Evolutionary conservation across 1,139 yeast species (phyloP), one percentile per base, ranked within the genome.

Genomic region (Neolecta irregularis): DNA sequence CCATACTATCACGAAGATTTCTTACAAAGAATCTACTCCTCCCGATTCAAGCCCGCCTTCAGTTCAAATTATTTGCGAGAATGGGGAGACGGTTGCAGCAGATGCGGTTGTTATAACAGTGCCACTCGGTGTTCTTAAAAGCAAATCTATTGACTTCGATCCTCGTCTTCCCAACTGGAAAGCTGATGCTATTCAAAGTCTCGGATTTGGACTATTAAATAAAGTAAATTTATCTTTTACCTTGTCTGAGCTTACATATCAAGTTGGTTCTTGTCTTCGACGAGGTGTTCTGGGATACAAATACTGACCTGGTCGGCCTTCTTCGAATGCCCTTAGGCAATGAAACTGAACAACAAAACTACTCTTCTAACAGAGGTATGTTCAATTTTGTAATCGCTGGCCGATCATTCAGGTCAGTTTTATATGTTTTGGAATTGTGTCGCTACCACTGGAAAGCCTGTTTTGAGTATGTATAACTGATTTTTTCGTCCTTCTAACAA

Each of bases 161-260:
- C 66, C 66, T 0, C 62, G 58, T 33, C 43, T 61, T 11, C 65
- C 65, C 6, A 59, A 56, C 26, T 56, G 62, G 61, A 61, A 61
- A 39, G 43, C 51, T 5, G 58, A 57, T 35, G 54, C 62, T 17
- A 60, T 61, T 26, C 56, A 54, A 37, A 48, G 60, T 2, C 50
- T 61, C 4, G 64, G 62, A 2, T 58, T 54, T 36, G 65, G 65
- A 1, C 56, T 54, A 9, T 52, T 56, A 26, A 61, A 61, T 46
- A 61, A 61, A 44, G 56, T 52, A 12, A 26, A 49, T 34, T 16
- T 28, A 20, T 9, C 11, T 25, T 2, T 8, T 33, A 6, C 18
- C 12, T 24, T 6, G 18, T 23, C 2, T 18, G 17, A 12, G 8
- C 9, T 30, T n/a, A n/a, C n/a, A n/a, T n/a, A n/a, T n/a, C n/a